Conservation (phyloP, 2,329 filamentous ascomycete species). For the Metarhizium robertsii region DNA sequence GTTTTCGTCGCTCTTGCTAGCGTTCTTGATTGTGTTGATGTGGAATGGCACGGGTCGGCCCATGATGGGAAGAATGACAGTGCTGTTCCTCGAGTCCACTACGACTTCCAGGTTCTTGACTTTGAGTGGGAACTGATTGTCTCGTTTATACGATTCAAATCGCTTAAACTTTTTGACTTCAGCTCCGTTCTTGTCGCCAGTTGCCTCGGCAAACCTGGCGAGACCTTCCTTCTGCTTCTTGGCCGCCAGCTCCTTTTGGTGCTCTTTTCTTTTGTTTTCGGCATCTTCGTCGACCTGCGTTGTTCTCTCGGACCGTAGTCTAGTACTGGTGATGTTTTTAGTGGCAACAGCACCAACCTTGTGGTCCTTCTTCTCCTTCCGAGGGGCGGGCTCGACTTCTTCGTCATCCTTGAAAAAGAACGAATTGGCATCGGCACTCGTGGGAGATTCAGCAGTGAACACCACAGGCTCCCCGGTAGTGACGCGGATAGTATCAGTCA, state of each 20-base stretch:
- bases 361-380: slow-evolving; percentile 79
- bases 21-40: slow-evolving; percentile 96
- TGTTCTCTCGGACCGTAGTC: slow-evolving; percentile 82
- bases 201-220: slow-evolving; percentile 76
- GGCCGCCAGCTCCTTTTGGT: slow-evolving; percentile 78
- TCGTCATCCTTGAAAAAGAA: slow-evolving; percentile 99
- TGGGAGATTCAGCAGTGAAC: slow-evolving; percentile 88
- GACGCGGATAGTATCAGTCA: slow-evolving; percentile 90
- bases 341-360: slow-evolving; percentile 80
- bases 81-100: slow-evolving; percentile 82
- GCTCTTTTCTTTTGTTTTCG: slow-evolving; percentile 76
- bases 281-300: slow-evolving; percentile 83
- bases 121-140: slow-evolving; percentile 80
- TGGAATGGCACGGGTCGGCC: slow-evolving; percentile 95
- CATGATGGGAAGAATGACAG: slow-evolving; percentile 92
- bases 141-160: slow-evolving; percentile 97
- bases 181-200: slow-evolving; percentile 75
- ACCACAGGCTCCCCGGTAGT: slow-evolving; percentile 69
- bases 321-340: slow-evolving; percentile 91
- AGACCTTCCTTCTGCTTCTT: slow-evolving; percentile 90
- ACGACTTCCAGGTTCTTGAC: slow-evolving; percentile 82
- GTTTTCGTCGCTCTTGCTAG: slow-evolving; percentile 92
- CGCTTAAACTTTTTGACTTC: slow-evolving; percentile 98
- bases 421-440: slow-evolving; percentile 85
- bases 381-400: slow-evolving; percentile 75